Percentiles rank a stretch among this genome's conserved stretches.
These are phyloP conservation scores for Erythrobasidium hasegawianum DNA, from an alignment of 1,284 basidiomycete genomes.

Conservation along the genomic window DNA sequence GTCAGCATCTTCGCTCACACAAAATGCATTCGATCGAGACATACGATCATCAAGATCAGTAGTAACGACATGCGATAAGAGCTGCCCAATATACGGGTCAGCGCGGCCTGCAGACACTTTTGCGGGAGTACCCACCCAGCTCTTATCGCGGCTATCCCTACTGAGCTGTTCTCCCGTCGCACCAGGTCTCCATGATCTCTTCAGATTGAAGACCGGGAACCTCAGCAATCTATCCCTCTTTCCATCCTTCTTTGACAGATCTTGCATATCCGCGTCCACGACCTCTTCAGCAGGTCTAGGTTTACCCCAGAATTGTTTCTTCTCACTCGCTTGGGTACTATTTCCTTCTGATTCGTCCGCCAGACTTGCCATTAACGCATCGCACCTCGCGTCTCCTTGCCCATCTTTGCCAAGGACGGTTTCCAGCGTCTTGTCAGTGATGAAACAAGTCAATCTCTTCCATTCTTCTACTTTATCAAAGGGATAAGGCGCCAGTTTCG, in stretches of 20 bases:
- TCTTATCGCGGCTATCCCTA: conserved; percentile 51
- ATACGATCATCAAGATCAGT: conserved; percentile 47
- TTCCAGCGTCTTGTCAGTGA: conserved; percentile 44
- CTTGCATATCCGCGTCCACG: background rate
- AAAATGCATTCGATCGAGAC: conserved; percentile 23
- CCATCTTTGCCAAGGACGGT: conserved; percentile 46
- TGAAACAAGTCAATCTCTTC: conserved; percentile 44
- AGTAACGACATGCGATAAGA: conserved; percentile 44
- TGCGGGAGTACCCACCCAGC: conserved; percentile 42
- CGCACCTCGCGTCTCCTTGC: conserved; percentile 47
- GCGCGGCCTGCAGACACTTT: background rate
- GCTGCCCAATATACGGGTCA: conserved; percentile 1
- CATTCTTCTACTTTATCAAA: conserved; percentile 47
- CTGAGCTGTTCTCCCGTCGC: conserved; percentile 51
- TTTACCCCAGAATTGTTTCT: conserved; percentile 37
- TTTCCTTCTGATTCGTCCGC: conserved; percentile 35
- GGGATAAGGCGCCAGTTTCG: conserved; percentile 51
- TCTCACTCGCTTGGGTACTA: conserved; percentile 9
- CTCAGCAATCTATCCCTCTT: conserved; percentile 37
- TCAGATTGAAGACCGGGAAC: conserved; percentile 50
- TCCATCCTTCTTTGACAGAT: conserved; percentile 8
- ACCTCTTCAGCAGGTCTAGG: background rate
- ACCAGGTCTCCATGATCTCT: conserved; percentile 50
- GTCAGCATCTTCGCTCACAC: background rate
- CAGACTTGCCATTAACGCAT: conserved; percentile 36